These are phyloP conservation scores for Ganoderma boninense DNA, from an alignment of 1,284 basidiomycete genomes.

Conservation along the genomic window DNA sequence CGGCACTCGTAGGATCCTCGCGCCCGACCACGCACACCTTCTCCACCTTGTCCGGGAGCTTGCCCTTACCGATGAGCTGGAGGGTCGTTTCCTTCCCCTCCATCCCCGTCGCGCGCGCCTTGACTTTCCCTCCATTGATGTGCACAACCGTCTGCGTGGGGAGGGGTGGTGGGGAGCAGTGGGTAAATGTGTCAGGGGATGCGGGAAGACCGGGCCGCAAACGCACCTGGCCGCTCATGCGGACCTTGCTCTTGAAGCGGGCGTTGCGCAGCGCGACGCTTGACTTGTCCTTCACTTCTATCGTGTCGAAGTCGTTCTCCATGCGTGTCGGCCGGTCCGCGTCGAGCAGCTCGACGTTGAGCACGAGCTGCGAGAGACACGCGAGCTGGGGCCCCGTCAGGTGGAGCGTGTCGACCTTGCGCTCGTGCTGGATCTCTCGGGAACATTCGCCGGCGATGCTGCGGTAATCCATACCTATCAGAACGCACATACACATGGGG, in stretches of 20 bases:
- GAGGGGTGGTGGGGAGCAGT: too few relatives aligned
- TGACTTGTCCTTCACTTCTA: conserved; percentile 18
- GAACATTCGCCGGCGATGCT: background rate
- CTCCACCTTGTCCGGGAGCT: background rate
- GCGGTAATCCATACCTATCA: background rate
- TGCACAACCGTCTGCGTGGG: conserved; percentile 12
- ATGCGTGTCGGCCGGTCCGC: conserved; percentile 35
- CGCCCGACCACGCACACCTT: conserved; percentile 7
- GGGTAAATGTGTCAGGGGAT: too few relatives aligned
- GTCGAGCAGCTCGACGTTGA: conserved; percentile 33
- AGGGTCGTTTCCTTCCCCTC: conserved; percentile 3
- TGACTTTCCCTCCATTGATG: conserved; percentile 14
- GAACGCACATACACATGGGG: background rate
- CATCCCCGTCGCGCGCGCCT: background rate
- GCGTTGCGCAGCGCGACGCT: conserved; percentile 26
- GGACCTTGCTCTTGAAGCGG: conserved; percentile 36
- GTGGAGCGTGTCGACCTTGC: conserved; percentile 1
- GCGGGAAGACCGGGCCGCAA: too few relatives aligned
- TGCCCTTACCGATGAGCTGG: background rate
- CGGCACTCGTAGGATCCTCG: conserved; percentile 25
- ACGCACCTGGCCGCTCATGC: conserved; percentile 30
- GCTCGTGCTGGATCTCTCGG: background rate
- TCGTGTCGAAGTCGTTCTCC: conserved; percentile 37
- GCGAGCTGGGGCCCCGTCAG: conserved; percentile 21
- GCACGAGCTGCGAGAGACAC: conserved; percentile 30